Base-by-base conservation (phyloP, 192 early-diverging fungal genomes). In the Geranomyces variabilis region DNA sequence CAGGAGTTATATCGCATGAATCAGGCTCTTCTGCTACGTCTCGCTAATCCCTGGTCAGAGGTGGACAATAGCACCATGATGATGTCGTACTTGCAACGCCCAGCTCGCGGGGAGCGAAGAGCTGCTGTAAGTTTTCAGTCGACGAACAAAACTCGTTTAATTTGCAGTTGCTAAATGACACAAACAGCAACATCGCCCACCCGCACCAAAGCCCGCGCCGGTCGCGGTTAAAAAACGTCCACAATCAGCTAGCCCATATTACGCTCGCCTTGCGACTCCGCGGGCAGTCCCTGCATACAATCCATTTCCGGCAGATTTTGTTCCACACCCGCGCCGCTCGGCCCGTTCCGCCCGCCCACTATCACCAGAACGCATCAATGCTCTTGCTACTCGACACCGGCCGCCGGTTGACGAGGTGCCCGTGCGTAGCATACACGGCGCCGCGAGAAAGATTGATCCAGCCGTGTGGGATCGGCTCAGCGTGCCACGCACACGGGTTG, bases 291-390 rank as follows among this genome's bases (percentile, higher is more conserved):
- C 58, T 29, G 3, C 17, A 34, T 29, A 19, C 17, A 31, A 17
- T 31, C 58, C 58, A 26, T 60, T 33, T 19, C 58, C 58, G 1
- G 58, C 31, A 6, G 58, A 60, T 26, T 60, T 60, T 29, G 31
- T 33, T 6, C 58, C 58, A 2, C 58, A 60, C 29, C 58, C 58
- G 29, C 58, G 58, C 58, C 58, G 58, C 17, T 28, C 58, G 17
- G 31, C 28, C 24, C 24, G 31, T 8, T 28, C 21, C 58, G 58
- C 58, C 15, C 22, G 17, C 6, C 58, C 58, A 7, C 6, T 60
- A 29, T 60, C 58, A 7, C 21, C 58, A 17, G 58, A 60, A 33
- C 58, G 58, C 58, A 60, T 60, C 58, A 8, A 60, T 19, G 58
- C 58, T 28, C 58, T 60, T 17, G 24, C 58, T 8, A 60, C 58